Base-by-base conservation (phyloP, 2,329 filamentous ascomycete genomes). In the Neobulgaria alba region DNA sequence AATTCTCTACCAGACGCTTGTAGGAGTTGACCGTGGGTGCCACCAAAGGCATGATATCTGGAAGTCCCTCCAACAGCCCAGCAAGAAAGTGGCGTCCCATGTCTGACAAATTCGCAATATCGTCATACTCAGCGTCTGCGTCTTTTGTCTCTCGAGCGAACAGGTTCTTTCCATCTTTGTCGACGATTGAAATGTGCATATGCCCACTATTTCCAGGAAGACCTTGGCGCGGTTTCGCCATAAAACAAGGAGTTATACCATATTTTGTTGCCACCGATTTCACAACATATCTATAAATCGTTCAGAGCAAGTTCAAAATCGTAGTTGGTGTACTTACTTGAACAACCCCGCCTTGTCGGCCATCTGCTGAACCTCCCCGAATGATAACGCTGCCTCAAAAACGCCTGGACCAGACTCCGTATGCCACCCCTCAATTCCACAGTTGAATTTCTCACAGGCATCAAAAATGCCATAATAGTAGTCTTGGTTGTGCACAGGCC, bases 21-120 rank as follows among this genome's bases (percentile, higher is more conserved):
- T 98, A 98, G 47, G 86, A 94, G 72, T 98, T 98, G 58, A 98
- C 77, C 1, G 87, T 98, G 0, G 92, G 92, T 1, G 90, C 92
- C 10, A 98, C 71, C 43, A 96, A 71, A 1, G 92, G 92, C 92
- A 98, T 98, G 52, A 96, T 78, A 57, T 95, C 87, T 2, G 92
- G 87, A 3, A 98, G 73, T 10, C 90, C 92, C 17, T 86, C 82
- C 0, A 98, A 72, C 2, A 98, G 64, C 5, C 92, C 92, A 0
- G 92, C 92, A 1, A 98, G 76, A 66, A 98, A 98, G 53, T 96
- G 83, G 9, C 90, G 78, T 2, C 92, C 92, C 12, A 95, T 63
- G 53, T 96, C 89, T 3, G 87, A 95, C 4, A 98, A 73, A 52
- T 84, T 68, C 21, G 76, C 78, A 9, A 95, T 70, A 58, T 96